Evolutionary conservation across 1,139 yeast species (phyloP), one percentile per base, ranked within the genome.

Genomic region (Protomyces inouyei): DNA sequence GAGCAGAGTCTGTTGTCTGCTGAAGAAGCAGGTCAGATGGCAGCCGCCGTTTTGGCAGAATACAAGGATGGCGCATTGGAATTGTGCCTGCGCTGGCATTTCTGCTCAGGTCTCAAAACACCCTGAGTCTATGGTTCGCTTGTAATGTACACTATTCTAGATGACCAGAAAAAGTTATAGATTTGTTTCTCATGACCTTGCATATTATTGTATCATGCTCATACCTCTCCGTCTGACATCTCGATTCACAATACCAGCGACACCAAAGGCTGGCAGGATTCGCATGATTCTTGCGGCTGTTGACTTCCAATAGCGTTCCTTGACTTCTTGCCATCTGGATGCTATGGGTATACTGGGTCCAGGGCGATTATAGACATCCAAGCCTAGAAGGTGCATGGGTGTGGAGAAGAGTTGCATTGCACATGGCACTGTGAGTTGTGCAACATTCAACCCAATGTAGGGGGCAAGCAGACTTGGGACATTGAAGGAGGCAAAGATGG

Each of bases 221-320:
- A 57, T 32, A 18, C 54, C 52, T n/a, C 43, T 12, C 16, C 43
- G 48, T 5, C 61, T 51, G 12, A 52, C 38, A 21, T 59, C 52
- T 14, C 66, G 54, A 37, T 64, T 64, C 16, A 61, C 52, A n/a
- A 64, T 64, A 10, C 66, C 66, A 14, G 57, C 66, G 2, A 64
- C 35, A 10, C 67, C 67, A 52, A 65, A 65, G 2, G 67, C 67
- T 35, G 67, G 67, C 36, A 65, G 48, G 40, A 65, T 65, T 10
- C 67, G 53, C 21, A 59, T 16, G 18, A 65, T 46, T 10, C 67
- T 55, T 6, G 67, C 67, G n/a, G 64, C 64, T 16, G 63, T 52
- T 14, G 65, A 53, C n/a, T 55, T 64, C 63, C 63, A 52, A 16
- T 61, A 61, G 12, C 57, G 48, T 10, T 52, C 16, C 16, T 54